phyloP scores from a whole-genome alignment of 106 monocot species.

The Dioscorea alata region DNA sequence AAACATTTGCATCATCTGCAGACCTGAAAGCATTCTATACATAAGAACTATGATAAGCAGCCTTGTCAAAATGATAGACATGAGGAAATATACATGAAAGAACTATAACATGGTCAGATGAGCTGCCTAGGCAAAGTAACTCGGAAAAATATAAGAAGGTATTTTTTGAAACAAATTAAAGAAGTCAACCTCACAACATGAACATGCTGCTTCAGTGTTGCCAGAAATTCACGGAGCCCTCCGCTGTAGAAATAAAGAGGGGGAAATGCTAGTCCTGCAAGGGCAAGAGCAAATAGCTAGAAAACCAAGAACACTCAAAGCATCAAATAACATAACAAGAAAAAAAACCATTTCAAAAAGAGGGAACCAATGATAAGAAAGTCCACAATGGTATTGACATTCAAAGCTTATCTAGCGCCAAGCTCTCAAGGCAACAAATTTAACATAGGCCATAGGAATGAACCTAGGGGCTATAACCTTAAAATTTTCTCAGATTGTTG shows the following conservation, averaged over 20 bases:
- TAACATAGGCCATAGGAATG: no score
- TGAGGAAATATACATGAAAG: not conserved
- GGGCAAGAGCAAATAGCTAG: no score
- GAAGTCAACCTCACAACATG: slow-evolving; percentile 70
- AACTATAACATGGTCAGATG: not conserved
- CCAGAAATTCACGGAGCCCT: slow-evolving; percentile 89
- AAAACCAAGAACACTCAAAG: no score
- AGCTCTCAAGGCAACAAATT: no score
- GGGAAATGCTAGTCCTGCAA: slow-evolving; percentile 80
- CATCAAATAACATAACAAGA: no score
- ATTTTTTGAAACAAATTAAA: not conserved
- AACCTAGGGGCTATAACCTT: no score
- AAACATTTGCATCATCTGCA: slow-evolving; percentile 93
- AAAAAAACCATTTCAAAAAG: no score
- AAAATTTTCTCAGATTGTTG: no score
- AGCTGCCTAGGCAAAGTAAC: not conserved
- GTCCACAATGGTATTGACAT: no score
- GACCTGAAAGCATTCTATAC: slow-evolving; percentile 48
- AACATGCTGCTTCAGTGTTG: slow-evolving; percentile 78
- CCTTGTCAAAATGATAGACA: not conserved
- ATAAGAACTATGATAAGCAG: not conserved
- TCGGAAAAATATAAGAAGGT: not conserved
- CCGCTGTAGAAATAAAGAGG: slow-evolving; percentile 96
- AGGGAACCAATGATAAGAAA: no score
- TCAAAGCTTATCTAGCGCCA: no score